Base-by-base conservation (phyloP, 768 basidiomycete species). In the Macrolepiota dolichaula region DNA sequence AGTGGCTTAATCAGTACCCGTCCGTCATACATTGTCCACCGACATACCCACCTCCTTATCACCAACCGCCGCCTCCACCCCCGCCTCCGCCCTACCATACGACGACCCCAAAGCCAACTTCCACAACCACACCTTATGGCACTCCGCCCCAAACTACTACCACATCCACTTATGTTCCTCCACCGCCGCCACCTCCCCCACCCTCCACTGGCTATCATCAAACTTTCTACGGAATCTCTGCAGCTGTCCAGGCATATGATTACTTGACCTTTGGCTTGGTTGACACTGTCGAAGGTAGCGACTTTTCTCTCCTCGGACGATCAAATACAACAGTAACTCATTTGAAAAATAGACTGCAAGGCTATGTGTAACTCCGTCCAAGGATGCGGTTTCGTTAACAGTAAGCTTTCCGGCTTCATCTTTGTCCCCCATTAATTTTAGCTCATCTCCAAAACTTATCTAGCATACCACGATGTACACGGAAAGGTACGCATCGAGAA, bases 391-490 rank as follows among this genome's bases (percentile, higher is more conserved):
- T 81, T 81, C 63, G 72, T 73, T 57, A 81, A 81, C 66, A 74
- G 78, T 81, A 64, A 51, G 76, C 69, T 49, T 15, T 24, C 51
- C 59, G 0, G 36, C 52, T 24, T 25, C 12, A n/a, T 22, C 17
- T 35, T 35, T 38, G 42, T 12, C n/a, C 59, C 27, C 55, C 36
- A 17, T 50, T 55, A 25, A 9, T 27, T n/a, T 4, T 61, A 15
- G 19, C 24, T 27, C 50, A 27, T 38, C n/a, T 11, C 53, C 27
- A 53, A 55, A 37, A 51, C 32, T 36, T 47, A 51, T 35, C 32
- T 51, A 79, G 79, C 70, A 37, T 81, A 79, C 62, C 73, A 79
- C 65, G 80, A 81, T 63, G 77, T 79, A 62, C 77, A 80, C 65
- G 80, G 76, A 55, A 80, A 79, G 71, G 77, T 76, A 55, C 44